Evolutionary conservation across 129 eudicot species (phyloP), one percentile per base, ranked within the genome.

Genomic region (Silybum marianum): DNA sequence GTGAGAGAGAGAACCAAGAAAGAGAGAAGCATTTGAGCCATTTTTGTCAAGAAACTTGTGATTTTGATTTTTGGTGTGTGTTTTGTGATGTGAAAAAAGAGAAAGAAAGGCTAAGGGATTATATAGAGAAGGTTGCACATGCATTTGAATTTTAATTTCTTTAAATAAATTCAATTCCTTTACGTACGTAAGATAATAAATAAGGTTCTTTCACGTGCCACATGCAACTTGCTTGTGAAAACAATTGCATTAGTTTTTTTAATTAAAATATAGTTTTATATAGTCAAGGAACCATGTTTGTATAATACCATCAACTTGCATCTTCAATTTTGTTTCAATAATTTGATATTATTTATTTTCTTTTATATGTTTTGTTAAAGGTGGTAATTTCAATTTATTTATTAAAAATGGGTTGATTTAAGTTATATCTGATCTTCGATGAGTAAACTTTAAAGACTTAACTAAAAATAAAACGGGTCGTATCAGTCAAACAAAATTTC

Each of bases 171-270:
- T 72, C 7, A 39, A 73, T 46, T 78, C 82, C 83, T 73, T 73
- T 84, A 78, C 80, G 87, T 80, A 78, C 75, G 44, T 84, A 18
- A 79, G 72, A 65, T 38, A 68, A 68, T 5, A 23, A 25, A 23
- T 68, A 78, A 78, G 60, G 69, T 67, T 78, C 77, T 38, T 23
- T 84, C 87, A 78, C 76, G 76, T 78, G 23, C 76, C 87, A 84
- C 87, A 71, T 84, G 84, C 75, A 0, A 73, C 72, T 79, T 69
- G 76, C 87, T 79, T 84, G 22, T 16, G 18, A 75, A 74, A 69
- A 76, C 3, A 46, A 36, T 8, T 71, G 48, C 77, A 51, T 76
- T 66, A 75, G 46, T 21, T 25, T 40, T 26, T 19, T 19, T 32
- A 32, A 71, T 6, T 71, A n/a, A 36, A 68, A 24, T 16, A 36